Conservation (phyloP, 768 basidiomycete species). For the Hebeloma cylindrosporum region DNA sequence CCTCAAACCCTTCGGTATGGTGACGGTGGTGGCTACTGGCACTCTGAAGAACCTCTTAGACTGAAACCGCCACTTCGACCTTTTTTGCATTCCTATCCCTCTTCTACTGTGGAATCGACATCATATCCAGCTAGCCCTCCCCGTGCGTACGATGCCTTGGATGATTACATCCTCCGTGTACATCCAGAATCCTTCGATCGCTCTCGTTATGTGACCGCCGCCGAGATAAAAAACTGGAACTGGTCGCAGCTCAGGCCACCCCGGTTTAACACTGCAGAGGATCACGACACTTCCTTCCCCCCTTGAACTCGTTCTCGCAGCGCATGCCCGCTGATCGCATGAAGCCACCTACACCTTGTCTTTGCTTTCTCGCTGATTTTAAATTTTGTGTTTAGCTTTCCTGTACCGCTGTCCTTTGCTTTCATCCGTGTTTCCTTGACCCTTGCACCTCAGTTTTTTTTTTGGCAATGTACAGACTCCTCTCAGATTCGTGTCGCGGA, state of each 20-base stretch:
- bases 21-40: constrained; percentile 25
- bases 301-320: constrained; percentile 9
- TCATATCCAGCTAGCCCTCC: too few species aligned
- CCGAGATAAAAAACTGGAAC: constrained; percentile 36
- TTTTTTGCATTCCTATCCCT: too few species aligned
- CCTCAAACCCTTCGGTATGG: too few species aligned
- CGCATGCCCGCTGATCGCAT: constrained; percentile 17
- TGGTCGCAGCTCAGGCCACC: constrained; percentile 43
- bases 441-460: too few species aligned
- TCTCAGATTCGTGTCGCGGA: too few species aligned
- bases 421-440: too few species aligned
- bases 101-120: too few species aligned
- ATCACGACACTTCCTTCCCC: constrained; percentile 1
- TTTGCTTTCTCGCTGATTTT: constrained; percentile 21
- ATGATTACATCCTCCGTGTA: constrained; percentile 33
- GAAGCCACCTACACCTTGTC: constrained; percentile 26
- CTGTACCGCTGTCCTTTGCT: too few species aligned
- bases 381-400: constrained; percentile 9
- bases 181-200: constrained; percentile 31
- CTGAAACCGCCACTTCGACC: too few species aligned
- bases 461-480: too few species aligned
- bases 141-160: constrained; percentile 19
- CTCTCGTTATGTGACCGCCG: constrained; percentile 8
- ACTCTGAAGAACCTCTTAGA: constrained; percentile 18
- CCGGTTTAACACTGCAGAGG: too few species aligned